phyloP scores from a whole-genome alignment of 306 rosid genomes.

The Crotalaria pallida region DNA sequence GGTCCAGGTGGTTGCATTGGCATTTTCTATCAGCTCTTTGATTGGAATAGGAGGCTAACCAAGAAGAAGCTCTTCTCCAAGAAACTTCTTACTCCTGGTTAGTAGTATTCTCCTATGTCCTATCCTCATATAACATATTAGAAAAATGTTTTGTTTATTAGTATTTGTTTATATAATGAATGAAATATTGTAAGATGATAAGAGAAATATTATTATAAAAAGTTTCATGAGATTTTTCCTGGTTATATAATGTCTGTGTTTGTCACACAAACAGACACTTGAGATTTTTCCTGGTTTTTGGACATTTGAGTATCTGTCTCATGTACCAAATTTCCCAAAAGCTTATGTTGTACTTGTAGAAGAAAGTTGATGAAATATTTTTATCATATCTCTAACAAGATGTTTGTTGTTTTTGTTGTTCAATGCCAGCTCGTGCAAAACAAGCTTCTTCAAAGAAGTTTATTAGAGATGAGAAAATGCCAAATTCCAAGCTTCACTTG shows the following conservation, averaged over 20 bases:
- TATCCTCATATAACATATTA: background rate
- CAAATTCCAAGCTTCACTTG: constrained; percentile 54
- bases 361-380: background rate
- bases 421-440: constrained; percentile 40
- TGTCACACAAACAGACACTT: background rate
- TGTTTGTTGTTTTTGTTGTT: background rate
- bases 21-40: constrained; percentile 62
- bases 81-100: constrained; percentile 67
- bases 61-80: constrained; percentile 67
- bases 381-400: background rate
- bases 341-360: too few relatives aligned
- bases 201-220: too few relatives aligned
- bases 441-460: constrained; percentile 49
- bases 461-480: constrained; percentile 57
- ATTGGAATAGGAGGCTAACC: constrained; percentile 66
- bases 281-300: background rate
- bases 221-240: background rate
- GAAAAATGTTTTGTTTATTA: too few relatives aligned
- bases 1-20: constrained; percentile 76
- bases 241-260: background rate
- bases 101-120: background rate
- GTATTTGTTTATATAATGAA: too few relatives aligned
- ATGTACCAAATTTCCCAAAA: too few relatives aligned
- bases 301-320: background rate
- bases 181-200: too few relatives aligned